phyloP scores from a whole-genome alignment of 805 yeast species.

The Sugiyamaella marilandica region DNA sequence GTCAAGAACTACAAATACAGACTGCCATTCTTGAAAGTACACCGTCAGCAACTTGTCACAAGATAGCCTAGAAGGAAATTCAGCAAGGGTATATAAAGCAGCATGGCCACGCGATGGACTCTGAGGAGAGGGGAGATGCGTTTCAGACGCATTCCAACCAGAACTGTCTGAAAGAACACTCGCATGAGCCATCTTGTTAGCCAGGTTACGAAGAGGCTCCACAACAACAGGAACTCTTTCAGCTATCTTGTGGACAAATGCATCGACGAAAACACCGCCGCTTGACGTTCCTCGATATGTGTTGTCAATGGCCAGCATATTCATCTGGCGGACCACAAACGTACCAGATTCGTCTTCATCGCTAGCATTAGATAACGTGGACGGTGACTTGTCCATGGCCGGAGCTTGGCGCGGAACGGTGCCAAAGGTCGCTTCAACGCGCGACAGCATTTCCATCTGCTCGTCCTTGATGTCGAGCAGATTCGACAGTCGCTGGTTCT shows the following conservation, averaged over 20 bases:
- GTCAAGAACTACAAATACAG: constrained; percentile 63
- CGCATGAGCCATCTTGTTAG: constrained; percentile 4
- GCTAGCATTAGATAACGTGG: neutral
- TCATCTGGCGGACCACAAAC: constrained; percentile 26
- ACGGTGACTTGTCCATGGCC: neutral
- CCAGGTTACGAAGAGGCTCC: constrained; percentile 12
- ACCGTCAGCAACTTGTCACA: constrained; percentile 63
- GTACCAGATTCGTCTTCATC: constrained; percentile 24
- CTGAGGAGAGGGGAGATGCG: constrained; percentile 5
- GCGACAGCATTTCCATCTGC: constrained; percentile 43
- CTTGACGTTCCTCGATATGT: constrained; percentile 33
- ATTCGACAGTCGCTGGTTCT: constrained; percentile 64
- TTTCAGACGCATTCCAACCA: neutral
- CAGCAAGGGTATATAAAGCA: neutral
- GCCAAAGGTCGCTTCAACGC: constrained; percentile 22
- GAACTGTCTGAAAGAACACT: neutral
- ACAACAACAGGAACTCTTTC: constrained; percentile 24
- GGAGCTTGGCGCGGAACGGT: constrained; percentile 1
- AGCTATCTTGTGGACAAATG: constrained; percentile 27
- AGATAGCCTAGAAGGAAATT: constrained; percentile 48
- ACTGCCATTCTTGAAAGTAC: constrained; percentile 77
- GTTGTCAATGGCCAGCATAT: constrained; percentile 27
- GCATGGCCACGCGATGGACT: neutral
- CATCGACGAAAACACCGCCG: constrained; percentile 30
- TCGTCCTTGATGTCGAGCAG: constrained; percentile 61